These are phyloP conservation scores for Pleurozium schreberi DNA, from an alignment of 225 moss, liverwort and hornwort genomes.

Conservation along the genomic window DNA sequence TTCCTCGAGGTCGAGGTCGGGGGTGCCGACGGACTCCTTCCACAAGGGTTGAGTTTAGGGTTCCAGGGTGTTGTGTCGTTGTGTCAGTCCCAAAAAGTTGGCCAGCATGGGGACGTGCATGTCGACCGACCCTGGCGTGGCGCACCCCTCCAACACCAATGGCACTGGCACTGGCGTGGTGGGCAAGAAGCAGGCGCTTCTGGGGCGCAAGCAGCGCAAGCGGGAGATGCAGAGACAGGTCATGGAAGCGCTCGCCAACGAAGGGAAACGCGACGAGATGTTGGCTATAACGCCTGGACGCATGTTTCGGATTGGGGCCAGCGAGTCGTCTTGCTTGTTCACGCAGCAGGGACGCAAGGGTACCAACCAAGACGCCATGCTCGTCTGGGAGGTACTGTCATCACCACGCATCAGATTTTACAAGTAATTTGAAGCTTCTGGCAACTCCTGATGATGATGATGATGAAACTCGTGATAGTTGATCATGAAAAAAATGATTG, in stretches of 20 bases:
- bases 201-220: constrained; percentile 30
- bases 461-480: not conserved
- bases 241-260: constrained; percentile 22
- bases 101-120: constrained; percentile 38
- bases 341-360: constrained; percentile 55
- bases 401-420: not conserved
- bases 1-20: not conserved
- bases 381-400: constrained; percentile 36
- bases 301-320: constrained; percentile 26
- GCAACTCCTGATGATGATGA: not conserved
- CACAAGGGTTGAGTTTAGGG: not conserved
- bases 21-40: not conserved
- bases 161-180: not conserved
- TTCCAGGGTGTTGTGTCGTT: not conserved
- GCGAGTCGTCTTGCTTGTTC: constrained; percentile 30
- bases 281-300: constrained; percentile 32
- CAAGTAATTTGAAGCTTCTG: not conserved
- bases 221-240: constrained; percentile 18
- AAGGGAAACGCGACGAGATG: constrained; percentile 17
- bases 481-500: no score
- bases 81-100: not conserved
- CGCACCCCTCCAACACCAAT: not conserved
- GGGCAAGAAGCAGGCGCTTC: constrained; percentile 6
- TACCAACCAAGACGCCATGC: constrained; percentile 53
- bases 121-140: constrained; percentile 35